These are phyloP conservation scores for Zasmidium angulare DNA, from an alignment of 2,329 filamentous ascomycete species.

Conservation along the genomic window DNA sequence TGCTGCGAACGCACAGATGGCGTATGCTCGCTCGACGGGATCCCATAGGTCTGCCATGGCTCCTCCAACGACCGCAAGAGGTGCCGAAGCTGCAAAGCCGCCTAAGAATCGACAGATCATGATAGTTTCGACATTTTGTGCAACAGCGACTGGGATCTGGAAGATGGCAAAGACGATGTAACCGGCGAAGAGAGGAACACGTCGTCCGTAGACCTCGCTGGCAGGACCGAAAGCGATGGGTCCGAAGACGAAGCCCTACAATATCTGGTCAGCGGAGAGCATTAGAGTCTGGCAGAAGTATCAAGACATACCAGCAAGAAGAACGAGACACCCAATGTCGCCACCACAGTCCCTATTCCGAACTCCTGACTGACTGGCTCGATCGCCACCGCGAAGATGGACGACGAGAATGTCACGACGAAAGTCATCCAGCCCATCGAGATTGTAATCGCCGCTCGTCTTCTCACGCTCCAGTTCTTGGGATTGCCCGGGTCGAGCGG, in stretches of 20 bases:
- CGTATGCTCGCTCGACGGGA: constrained; percentile 27
- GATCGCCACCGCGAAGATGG: constrained; percentile 24
- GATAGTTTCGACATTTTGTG: constrained; percentile 55
- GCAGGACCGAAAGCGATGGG: constrained; percentile 50
- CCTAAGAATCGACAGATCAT: constrained; percentile 56
- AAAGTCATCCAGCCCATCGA: constrained; percentile 26
- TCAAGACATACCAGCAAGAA: constrained; percentile 18
- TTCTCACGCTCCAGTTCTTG: constrained; percentile 21
- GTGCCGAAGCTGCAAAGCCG: constrained; percentile 48
- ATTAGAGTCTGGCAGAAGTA: neutral
- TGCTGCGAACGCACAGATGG: constrained; percentile 26
- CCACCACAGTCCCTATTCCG: constrained; percentile 23
- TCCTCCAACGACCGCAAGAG: constrained; percentile 50
- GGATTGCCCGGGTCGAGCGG: constrained; percentile 28
- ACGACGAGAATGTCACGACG: constrained; percentile 21
- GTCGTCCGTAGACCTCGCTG: constrained; percentile 58
- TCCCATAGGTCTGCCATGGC: constrained; percentile 26
- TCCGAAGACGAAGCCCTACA: constrained; percentile 23
- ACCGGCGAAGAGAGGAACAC: constrained; percentile 51
- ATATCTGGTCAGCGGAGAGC: neutral
- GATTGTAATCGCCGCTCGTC: constrained; percentile 22
- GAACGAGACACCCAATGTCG: constrained; percentile 26
- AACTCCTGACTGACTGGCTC: constrained; percentile 21
- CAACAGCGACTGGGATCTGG: constrained; percentile 56
- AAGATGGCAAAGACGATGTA: constrained; percentile 54